Evolutionary conservation across 169 alveolate species (phyloP).

Genomic region (Eimeria tenella): DNA sequence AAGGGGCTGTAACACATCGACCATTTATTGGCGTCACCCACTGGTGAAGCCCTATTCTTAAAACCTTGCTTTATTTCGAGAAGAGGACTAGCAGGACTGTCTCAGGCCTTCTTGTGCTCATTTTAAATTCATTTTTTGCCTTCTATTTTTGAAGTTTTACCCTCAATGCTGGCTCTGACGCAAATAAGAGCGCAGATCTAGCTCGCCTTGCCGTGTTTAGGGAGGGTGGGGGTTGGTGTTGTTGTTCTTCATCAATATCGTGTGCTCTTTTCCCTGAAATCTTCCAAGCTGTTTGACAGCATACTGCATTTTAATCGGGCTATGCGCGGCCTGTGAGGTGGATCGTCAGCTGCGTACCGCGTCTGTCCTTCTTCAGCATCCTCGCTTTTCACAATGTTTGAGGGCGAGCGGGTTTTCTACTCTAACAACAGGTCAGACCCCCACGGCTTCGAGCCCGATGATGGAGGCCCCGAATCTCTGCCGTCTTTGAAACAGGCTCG

Average conservation of each 20-base stretch:
- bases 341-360: not conserved
- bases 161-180: not conserved
- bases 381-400: conserved; percentile 22
- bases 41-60: conserved; percentile 42
- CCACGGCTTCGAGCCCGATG: conserved; percentile 66
- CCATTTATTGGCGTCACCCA: conserved; percentile 13
- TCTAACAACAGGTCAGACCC: conserved; percentile 61
- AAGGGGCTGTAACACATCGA: not conserved
- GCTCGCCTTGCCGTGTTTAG: conserved; percentile 34
- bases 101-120: not conserved
- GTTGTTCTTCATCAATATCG: not conserved
- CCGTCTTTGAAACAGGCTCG: conserved; percentile 78
- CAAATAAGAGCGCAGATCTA: not conserved
- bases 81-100: not conserved
- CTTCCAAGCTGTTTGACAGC: not conserved
- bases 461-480: conserved; percentile 64
- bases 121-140: not conserved
- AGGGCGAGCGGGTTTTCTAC: conserved; percentile 64
- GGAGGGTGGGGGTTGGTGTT: conserved; percentile 60
- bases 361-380: not conserved
- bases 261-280: not conserved
- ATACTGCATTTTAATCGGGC: not conserved
- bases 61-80: not conserved
- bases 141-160: not conserved
- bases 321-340: conserved; percentile 3